These are phyloP conservation scores for Debaryomyces maramus DNA, from an alignment of 805 yeast species.

Conservation along the genomic window DNA sequence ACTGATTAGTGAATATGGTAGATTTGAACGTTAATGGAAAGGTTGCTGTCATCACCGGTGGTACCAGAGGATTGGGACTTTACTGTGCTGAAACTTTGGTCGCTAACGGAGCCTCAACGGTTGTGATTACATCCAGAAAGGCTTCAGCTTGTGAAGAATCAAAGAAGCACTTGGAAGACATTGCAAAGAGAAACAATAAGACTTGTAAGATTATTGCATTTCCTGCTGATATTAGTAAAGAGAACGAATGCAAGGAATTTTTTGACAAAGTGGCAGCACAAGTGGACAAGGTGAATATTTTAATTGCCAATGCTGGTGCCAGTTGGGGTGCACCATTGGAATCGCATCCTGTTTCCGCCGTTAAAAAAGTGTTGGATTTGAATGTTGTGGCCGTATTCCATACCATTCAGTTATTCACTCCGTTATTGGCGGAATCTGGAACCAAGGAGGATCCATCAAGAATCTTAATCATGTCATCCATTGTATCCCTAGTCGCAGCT, in stretches of 20 bases:
- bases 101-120: conserved; percentile 58
- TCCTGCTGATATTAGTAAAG: conserved; percentile 57
- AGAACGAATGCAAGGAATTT: conserved; percentile 48
- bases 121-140: conserved; percentile 66
- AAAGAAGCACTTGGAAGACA: conserved; percentile 37
- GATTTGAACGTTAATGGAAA: conserved; percentile 56
- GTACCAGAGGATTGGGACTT: conserved; percentile 73
- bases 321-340: conserved; percentile 71
- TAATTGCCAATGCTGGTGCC: conserved; percentile 79
- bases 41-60: conserved; percentile 69
- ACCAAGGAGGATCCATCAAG: conserved; percentile 59
- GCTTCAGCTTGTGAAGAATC: conserved; percentile 61
- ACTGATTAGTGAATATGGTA: conserved; percentile 29
- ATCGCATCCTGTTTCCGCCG: conserved; percentile 58
- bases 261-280: conserved; percentile 37
- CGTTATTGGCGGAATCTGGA: conserved; percentile 55
- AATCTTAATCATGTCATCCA: conserved; percentile 64
- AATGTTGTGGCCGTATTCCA: conserved; percentile 70
- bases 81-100: conserved; percentile 66
- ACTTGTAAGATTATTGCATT: conserved; percentile 38
- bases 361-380: conserved; percentile 61
- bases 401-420: conserved; percentile 62
- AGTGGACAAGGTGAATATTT: conserved; percentile 54
- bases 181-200: conserved; percentile 36
- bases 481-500: conserved; percentile 50